Evolutionary conservation across 108 stramenopile species (phyloP).

Genomic region (Schizochytrium sp.): DNA sequence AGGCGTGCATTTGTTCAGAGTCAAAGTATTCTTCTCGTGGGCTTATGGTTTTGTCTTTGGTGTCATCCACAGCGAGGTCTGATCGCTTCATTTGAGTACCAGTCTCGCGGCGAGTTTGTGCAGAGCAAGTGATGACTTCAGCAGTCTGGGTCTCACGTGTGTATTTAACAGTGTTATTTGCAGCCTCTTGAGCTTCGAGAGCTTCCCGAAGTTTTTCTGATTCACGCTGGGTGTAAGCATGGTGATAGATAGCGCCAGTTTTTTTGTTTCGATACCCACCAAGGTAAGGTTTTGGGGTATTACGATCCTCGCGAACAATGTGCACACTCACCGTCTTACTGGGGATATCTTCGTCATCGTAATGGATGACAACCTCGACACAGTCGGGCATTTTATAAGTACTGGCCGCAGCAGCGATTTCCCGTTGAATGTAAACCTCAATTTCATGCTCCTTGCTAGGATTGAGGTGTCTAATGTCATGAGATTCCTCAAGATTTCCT

Average conservation of each 20-base stretch:
- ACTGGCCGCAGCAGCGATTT: not conserved
- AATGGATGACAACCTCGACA: slow-evolving; percentile 47
- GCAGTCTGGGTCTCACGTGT: slow-evolving; percentile 78
- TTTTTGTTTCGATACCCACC: slow-evolving; percentile 77
- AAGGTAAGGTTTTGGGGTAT: slow-evolving; percentile 68
- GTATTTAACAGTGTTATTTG: slow-evolving; percentile 35
- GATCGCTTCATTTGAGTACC: slow-evolving; percentile 75
- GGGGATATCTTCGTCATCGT: slow-evolving; percentile 47
- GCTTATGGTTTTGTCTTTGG: slow-evolving; percentile 51
- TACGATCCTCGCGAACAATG: slow-evolving; percentile 61
- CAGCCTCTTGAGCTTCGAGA: slow-evolving; percentile 53
- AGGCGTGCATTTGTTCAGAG: slow-evolving; percentile 70
- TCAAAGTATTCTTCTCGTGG: slow-evolving; percentile 72
- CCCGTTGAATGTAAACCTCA: not conserved
- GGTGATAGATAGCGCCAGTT: slow-evolving; percentile 73
- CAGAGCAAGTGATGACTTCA: slow-evolving; percentile 59
- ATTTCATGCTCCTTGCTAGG: not conserved
- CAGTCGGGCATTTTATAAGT: slow-evolving; percentile 34
- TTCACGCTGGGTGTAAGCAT: slow-evolving; percentile 72
- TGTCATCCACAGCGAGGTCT: slow-evolving; percentile 72
- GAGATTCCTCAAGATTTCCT: not conserved
- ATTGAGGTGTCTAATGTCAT: not conserved
- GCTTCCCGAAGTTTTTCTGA: slow-evolving; percentile 18
- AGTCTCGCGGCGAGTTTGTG: slow-evolving; percentile 72
- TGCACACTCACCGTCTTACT: not conserved